Conservation (phyloP, 306 rosid species). For the Cicer chorassanicum region DNA sequence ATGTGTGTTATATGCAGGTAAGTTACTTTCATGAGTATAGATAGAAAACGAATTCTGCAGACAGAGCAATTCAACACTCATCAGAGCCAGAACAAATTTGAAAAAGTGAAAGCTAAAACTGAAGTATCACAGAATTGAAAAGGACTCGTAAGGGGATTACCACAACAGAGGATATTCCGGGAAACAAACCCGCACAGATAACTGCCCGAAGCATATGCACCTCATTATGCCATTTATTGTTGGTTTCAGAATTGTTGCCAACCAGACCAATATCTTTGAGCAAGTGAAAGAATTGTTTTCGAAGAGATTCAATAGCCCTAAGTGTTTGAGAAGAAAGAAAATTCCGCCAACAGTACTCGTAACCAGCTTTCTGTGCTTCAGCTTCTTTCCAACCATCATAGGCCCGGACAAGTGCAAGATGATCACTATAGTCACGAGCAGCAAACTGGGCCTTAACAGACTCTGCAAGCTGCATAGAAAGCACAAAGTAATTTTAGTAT, state of each 20-base stretch:
- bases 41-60: constrained; percentile 24
- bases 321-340: constrained; percentile 87
- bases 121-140: constrained; percentile 56
- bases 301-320: constrained; percentile 87
- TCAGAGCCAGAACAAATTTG: constrained; percentile 24
- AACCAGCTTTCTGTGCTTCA: constrained; percentile 73
- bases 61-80: constrained; percentile 24
- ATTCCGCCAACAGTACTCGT: constrained; percentile 95
- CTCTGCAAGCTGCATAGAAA: constrained; percentile 82
- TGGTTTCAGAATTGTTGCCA: constrained; percentile 59
- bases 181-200: constrained; percentile 88
- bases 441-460: constrained; percentile 89
- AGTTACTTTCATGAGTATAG: constrained; percentile 26
- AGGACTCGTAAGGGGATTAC: constrained; percentile 54
- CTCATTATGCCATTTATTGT: constrained; percentile 71
- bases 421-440: constrained; percentile 73
- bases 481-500: constrained; percentile 17
- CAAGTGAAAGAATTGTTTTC: constrained; percentile 77
- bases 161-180: constrained; percentile 92
- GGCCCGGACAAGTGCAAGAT: constrained; percentile 88
- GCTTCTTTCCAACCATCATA: constrained; percentile 92
- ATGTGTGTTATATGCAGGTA: constrained; percentile 2
- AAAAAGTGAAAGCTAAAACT: constrained; percentile 49
- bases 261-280: constrained; percentile 85
- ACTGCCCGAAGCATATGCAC: constrained; percentile 78